Conservation (phyloP, 148 eudicot species). For the Cornus kousa region DNA sequence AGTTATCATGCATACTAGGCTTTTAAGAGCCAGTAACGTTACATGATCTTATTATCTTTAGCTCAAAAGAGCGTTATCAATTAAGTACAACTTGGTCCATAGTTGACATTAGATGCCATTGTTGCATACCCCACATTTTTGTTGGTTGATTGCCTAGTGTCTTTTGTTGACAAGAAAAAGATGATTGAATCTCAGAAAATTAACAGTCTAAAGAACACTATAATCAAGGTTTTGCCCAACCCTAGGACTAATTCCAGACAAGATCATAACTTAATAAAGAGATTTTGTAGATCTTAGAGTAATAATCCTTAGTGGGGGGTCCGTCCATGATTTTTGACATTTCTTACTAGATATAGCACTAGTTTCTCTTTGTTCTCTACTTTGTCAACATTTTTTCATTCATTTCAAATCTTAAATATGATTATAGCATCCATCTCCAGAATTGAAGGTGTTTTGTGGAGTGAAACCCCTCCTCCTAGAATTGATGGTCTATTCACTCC, state of each 20-base stretch:
- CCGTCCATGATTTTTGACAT: not conserved
- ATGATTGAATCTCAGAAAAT: not conserved
- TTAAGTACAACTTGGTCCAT: conserved; percentile 22
- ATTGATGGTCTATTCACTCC: not conserved
- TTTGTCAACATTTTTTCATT: not conserved
- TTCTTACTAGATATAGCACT: conserved; percentile 3
- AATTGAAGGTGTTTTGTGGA: not conserved
- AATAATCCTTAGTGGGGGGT: conserved; percentile 1
- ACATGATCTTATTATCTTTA: not conserved
- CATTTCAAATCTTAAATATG: not conserved
- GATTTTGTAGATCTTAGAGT: conserved; percentile 30
- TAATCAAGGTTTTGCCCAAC: not conserved
- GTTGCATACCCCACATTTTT: conserved; percentile 13
- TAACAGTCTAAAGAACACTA: not conserved
- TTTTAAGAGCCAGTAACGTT: conserved; percentile 24
- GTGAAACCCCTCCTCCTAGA: not conserved
- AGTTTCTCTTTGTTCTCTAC: conserved; percentile 2
- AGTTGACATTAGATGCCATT: conserved; percentile 24
- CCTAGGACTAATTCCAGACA: not conserved
- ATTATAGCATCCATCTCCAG: not conserved
- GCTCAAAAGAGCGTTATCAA: conserved; percentile 8
- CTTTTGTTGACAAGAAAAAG: conserved; percentile 20
- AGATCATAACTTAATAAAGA: conserved; percentile 8
- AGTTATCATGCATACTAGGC: conserved; percentile 2
- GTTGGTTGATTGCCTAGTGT: conserved; percentile 18